These are phyloP conservation scores for Calonectria pseudoturangicola DNA, from an alignment of 2,329 filamentous ascomycete genomes.

Conservation along the genomic window DNA sequence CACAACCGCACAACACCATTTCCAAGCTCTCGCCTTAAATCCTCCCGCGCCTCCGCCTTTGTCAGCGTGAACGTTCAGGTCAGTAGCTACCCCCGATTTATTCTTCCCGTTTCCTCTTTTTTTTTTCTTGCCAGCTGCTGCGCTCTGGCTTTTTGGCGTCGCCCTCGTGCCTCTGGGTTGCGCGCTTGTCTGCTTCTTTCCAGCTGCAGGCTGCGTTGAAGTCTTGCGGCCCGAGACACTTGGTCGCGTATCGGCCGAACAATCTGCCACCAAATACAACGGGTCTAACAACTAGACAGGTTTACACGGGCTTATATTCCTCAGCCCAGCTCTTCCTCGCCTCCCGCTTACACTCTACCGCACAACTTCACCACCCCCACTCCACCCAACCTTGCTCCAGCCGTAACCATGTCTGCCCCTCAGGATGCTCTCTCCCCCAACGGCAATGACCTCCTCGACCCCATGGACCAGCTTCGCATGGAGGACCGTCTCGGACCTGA, in stretches of 20 bases:
- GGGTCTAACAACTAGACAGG: conserved; percentile 35
- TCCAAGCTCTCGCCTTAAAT: conserved; percentile 42
- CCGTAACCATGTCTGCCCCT: conserved; percentile 74
- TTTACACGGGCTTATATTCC: conserved; percentile 32
- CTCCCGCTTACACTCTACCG: conserved; percentile 37
- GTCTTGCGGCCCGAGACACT: conserved; percentile 16
- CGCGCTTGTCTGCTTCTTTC: conserved; percentile 26
- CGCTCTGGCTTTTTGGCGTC: conserved; percentile 10
- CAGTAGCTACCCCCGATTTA: conserved; percentile 40
- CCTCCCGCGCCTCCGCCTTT: conserved; percentile 50
- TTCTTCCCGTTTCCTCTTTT: background rate
- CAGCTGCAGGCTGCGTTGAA: conserved; percentile 39
- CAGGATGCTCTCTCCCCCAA: conserved; percentile 76
- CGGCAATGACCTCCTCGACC: conserved; percentile 77
- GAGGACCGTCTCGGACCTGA: conserved; percentile 81
- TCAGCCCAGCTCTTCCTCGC: conserved; percentile 38
- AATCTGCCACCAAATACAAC: conserved; percentile 6
- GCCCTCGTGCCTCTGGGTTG: conserved; percentile 4
- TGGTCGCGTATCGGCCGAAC: conserved; percentile 42
- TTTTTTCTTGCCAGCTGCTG: background rate
- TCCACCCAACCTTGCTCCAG: conserved; percentile 48
- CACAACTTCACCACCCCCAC: conserved; percentile 42
- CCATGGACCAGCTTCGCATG: conserved; percentile 80
- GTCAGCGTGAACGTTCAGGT: conserved; percentile 52
- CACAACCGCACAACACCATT: conserved; percentile 50